Percentiles rank a stretch among this genome's conserved stretches.
phyloP scores from a whole-genome alignment of 2,329 filamentous ascomycete species.

The Colletotrichum sp. region DNA sequence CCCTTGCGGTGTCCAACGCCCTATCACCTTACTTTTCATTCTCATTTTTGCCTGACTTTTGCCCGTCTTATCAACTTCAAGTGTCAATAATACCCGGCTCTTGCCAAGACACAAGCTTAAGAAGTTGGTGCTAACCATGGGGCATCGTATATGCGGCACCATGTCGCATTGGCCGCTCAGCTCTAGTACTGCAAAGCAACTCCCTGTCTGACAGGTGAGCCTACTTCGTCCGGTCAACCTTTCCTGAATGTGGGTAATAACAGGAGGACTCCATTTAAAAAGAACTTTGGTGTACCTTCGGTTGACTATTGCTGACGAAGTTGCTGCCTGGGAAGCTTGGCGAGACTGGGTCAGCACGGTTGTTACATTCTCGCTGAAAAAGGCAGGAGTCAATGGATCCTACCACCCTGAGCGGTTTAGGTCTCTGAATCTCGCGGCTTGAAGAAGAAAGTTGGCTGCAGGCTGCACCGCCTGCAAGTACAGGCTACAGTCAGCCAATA shows the following conservation, averaged over 20 bases:
- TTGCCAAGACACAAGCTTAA: background rate
- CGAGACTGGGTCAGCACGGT: background rate
- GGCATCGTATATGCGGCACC: background rate
- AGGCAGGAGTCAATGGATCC: background rate
- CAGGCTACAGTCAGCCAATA: background rate
- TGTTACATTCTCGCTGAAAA: background rate
- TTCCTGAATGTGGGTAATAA: background rate
- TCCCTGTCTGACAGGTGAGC: background rate
- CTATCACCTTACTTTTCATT: too few relatives aligned
- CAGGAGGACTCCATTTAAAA: background rate
- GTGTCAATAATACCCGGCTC: background rate
- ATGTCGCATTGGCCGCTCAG: background rate
- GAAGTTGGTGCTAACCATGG: background rate
- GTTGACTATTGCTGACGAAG: background rate
- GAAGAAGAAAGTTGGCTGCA: background rate
- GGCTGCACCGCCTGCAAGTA: background rate
- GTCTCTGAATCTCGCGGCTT: background rate
- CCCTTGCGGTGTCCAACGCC: too few relatives aligned
- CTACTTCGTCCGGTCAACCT: background rate
- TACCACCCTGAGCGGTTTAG: background rate
- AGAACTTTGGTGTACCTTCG: background rate
- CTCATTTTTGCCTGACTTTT: too few relatives aligned
- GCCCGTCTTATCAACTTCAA: background rate
- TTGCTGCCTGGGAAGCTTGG: background rate
- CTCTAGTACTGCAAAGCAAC: background rate